These are phyloP conservation scores for Malassezia yamatoensis DNA, from an alignment of 1,284 basidiomycete species.

Conservation along the genomic window DNA sequence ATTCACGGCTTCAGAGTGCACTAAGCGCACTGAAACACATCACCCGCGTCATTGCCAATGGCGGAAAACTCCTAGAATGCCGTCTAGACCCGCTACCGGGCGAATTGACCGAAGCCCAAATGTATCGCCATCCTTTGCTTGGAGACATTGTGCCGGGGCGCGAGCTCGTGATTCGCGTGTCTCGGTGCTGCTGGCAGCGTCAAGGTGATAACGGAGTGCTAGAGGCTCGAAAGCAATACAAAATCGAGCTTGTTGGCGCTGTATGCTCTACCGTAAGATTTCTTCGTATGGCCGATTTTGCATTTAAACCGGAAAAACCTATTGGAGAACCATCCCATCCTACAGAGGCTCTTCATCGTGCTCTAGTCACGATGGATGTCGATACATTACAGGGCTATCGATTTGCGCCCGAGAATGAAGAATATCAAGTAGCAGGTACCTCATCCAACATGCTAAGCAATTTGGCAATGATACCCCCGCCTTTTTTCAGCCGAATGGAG, in stretches of 20 bases:
- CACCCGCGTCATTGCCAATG: slow-evolving; percentile 18
- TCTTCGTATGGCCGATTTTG: slow-evolving; percentile 51
- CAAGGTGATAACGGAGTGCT: not conserved
- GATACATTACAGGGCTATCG: slow-evolving; percentile 21
- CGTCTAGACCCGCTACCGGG: slow-evolving; percentile 18
- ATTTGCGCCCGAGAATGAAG: slow-evolving; percentile 22
- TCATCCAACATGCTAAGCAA: slow-evolving; percentile 15
- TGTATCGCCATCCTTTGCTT: slow-evolving; percentile 14
- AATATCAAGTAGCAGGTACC: slow-evolving; percentile 15
- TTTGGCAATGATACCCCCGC: slow-evolving; percentile 34
- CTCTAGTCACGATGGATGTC: slow-evolving; percentile 31
- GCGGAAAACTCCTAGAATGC: slow-evolving; percentile 28
- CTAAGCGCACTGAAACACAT: slow-evolving; percentile 27
- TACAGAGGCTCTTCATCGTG: slow-evolving; percentile 25
- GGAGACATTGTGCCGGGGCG: slow-evolving; percentile 5
- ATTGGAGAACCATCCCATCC: slow-evolving; percentile 10
- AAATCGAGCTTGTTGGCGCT: slow-evolving; percentile 63
- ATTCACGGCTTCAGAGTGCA: not conserved
- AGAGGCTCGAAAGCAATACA: slow-evolving; percentile 53
- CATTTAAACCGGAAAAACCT: slow-evolving; percentile 26
- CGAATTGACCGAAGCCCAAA: not conserved
- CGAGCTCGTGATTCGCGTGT: slow-evolving; percentile 7
- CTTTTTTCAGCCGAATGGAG: slow-evolving; percentile 34
- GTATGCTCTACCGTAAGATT: slow-evolving; percentile 75
- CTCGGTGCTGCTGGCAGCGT: not conserved